Evolutionary conservation across 805 yeast genomes (phyloP).

Genomic region (Zygotorulaspora chibaensis): DNA sequence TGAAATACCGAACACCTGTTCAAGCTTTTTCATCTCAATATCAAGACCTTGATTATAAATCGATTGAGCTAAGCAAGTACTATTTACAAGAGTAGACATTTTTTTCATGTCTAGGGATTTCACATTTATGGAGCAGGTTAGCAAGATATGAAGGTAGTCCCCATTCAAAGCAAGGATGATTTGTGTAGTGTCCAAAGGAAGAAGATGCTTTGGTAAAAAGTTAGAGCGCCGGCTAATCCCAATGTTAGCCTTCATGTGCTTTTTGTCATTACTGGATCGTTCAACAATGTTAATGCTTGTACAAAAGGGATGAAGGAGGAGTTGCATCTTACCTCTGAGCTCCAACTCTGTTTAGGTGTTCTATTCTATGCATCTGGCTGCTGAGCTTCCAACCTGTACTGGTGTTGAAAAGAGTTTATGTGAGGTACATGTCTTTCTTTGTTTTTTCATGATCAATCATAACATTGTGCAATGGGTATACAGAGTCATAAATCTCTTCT

Average conservation of each 20-base stretch:
- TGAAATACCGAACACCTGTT: conserved; percentile 1
- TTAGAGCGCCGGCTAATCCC: conserved; percentile 35
- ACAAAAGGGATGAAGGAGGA: conserved; percentile 66
- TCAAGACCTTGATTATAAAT: not conserved
- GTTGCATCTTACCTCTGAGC: conserved; percentile 44
- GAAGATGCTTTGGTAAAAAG: conserved; percentile 29
- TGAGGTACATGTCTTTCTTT: conserved; percentile 52
- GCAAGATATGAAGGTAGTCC: not conserved
- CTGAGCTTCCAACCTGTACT: conserved; percentile 60
- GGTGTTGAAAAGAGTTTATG: conserved; percentile 47
- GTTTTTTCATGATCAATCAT: conserved; percentile 53
- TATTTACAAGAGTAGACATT: not conserved
- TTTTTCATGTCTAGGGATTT: no score
- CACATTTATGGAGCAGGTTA: no score
- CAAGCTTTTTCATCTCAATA: no score
- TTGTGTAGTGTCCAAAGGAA: conserved; percentile 15
- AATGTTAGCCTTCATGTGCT: conserved; percentile 33
- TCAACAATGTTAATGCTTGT: conserved; percentile 58
- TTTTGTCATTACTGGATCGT: conserved; percentile 45
- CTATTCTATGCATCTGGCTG: conserved; percentile 56
- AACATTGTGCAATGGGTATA: conserved; percentile 47
- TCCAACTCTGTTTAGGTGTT: conserved; percentile 39
- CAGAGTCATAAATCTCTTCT: conserved; percentile 45
- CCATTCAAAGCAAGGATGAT: conserved; percentile 8
- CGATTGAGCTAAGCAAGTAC: not conserved